Base-by-base conservation (phyloP, 116 monocot genomes). In the Posidonia oceanica region DNA sequence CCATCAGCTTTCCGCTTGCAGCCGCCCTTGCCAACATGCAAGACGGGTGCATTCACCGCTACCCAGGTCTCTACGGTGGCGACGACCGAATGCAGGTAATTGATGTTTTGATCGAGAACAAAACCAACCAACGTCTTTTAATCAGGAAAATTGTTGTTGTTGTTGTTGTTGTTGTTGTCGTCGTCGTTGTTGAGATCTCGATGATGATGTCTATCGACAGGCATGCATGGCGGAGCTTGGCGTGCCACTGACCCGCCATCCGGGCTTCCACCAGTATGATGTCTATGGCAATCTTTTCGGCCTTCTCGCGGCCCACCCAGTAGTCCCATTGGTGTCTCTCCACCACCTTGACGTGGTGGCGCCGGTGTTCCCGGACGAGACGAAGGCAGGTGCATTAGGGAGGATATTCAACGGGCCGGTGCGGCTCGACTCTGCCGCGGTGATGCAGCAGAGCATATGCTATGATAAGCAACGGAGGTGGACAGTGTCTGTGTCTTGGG, bases 141-240 rank as follows among this genome's bases (percentile, higher is more conserved):
- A 1, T 29, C 29, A 29, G 29, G 29, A 29, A 29, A 29, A 29
- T 29, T 29, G 29, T 29, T 29, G 29, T 29, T 29, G 29, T 29
- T 1, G 29, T 29, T 29, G 29, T 29, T 29, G 29, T 29, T 1
- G 29, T 29, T 29, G 29, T 29, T 29, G 29, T 29, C 1, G 29
- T 29, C 1, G 29, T 29, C 29, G 29, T 29, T 29, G 29, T 29
- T 29, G 29, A 29, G 29, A 29, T 29, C 29, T 29, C 29, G 29
- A 29, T 29, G 29, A 29, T 29, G 29, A 29, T 29, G 29, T 29
- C 29, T 29, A 29, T 29, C 1, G 29, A 29, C 29, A 29, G 23
- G 97, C 97, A 4, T 98, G 93, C 78, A 98, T 98, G 97, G 83
- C 93, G 4, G 97, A 92, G 76, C 83, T 98, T 54, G 97, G 89